These are phyloP conservation scores for Isoetes taiwanensis DNA, from an alignment of 75 land plant species.

Conservation along the genomic window DNA sequence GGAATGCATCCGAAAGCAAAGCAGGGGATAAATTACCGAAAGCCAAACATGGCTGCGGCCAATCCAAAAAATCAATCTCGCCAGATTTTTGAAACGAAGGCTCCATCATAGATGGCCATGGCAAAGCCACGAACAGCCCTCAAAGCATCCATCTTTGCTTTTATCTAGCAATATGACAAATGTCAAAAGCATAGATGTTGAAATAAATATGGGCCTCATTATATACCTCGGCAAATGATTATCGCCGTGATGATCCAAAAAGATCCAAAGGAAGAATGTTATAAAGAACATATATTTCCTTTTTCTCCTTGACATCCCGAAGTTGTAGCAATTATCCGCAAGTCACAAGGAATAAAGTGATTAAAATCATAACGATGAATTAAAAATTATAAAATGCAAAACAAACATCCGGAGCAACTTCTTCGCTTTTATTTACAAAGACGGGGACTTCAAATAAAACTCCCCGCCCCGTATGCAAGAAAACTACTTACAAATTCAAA, in stretches of 20 bases:
- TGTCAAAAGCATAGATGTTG: no score
- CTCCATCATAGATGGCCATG: slow-evolving; percentile 47
- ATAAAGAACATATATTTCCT: slow-evolving; percentile 80
- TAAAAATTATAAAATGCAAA: no score
- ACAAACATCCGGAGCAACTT: no score
- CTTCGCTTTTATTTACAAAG: no score
- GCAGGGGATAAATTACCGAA: slow-evolving; percentile 99
- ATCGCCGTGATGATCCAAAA: slow-evolving; percentile 77
- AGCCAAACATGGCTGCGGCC: slow-evolving; percentile 96
- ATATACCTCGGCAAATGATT: no score
- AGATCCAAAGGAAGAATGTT: slow-evolving; percentile 95
- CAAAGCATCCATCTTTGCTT: slow-evolving; percentile 74
- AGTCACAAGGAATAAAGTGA: no score
- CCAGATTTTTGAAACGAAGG: slow-evolving; percentile 48
- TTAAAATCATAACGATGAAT: no score
- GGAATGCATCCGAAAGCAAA: slow-evolving; percentile 87
- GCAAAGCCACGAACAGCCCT: slow-evolving; percentile 55
- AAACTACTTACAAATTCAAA: no score
- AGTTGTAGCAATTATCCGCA: slow-evolving; percentile 88
- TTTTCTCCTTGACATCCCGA: slow-evolving; percentile 86
- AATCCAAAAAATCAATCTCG: slow-evolving; percentile 81
- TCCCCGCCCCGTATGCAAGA: no score
- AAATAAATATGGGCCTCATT: no score
- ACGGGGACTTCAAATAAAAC: no score
- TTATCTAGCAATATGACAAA: no score